A percentile compares a stretch with the other conserved stretches of the same genome.
Evolutionary conservation across 23 red algal genomes (phyloP).

Genomic region (Gracilaria domingensis): DNA sequence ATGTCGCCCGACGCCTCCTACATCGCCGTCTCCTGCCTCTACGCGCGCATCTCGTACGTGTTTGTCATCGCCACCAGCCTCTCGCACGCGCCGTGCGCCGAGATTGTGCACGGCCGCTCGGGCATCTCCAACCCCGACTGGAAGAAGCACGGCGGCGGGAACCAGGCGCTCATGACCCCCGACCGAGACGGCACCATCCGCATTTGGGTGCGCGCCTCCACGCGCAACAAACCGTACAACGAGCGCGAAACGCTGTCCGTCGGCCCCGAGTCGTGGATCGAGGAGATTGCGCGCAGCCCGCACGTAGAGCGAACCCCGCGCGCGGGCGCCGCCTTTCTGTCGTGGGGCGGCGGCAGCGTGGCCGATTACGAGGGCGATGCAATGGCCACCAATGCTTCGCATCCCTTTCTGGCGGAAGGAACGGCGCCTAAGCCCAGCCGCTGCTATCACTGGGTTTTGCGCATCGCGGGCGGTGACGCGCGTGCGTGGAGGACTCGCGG

Average conservation of each 20-base stretch:
- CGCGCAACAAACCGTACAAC: not conserved
- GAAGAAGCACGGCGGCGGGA: slow-evolving; percentile 83
- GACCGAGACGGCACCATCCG: slow-evolving; percentile 86
- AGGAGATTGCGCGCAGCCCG: slow-evolving; percentile 80
- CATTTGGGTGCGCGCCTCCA: slow-evolving; percentile 70
- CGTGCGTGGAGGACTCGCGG: slow-evolving; percentile 73
- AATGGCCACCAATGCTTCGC: slow-evolving; percentile 59
- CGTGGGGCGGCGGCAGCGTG: slow-evolving; percentile 82
- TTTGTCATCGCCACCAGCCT: slow-evolving; percentile 29
- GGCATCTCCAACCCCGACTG: slow-evolving; percentile 79
- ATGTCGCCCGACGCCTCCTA: slow-evolving; percentile 49
- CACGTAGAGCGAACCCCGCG: slow-evolving; percentile 72
- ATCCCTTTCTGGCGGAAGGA: slow-evolving; percentile 33
- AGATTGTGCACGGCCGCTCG: slow-evolving; percentile 69
- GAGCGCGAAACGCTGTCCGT: not conserved
- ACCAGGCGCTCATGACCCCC: slow-evolving; percentile 81
- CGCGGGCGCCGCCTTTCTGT: slow-evolving; percentile 70
- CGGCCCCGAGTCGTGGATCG: slow-evolving; percentile 71
- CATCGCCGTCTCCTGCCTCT: slow-evolving; percentile 29
- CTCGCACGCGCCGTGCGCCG: slow-evolving; percentile 6
- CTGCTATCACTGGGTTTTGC: slow-evolving; percentile 69
- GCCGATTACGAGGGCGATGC: slow-evolving; percentile 86
- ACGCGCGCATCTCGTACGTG: slow-evolving; percentile 43
- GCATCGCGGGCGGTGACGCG: slow-evolving; percentile 53
- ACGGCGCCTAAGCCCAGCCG: slow-evolving; percentile 68